A percentile compares a stretch with the other conserved stretches of the same genome.
These are phyloP conservation scores for Aureobasidium sp. DNA, from an alignment of 2,329 filamentous ascomycete genomes.

Conservation along the genomic window DNA sequence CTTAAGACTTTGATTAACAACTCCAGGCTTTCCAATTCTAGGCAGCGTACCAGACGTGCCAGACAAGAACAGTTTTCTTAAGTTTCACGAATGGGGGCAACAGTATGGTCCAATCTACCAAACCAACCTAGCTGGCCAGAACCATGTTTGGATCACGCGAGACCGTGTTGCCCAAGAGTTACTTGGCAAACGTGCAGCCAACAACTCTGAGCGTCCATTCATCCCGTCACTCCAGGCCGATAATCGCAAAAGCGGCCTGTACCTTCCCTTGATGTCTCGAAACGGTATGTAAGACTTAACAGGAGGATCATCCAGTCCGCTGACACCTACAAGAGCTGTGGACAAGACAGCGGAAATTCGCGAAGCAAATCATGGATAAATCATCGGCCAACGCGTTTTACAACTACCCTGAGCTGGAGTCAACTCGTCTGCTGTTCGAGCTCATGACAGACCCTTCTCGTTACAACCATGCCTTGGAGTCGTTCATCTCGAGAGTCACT, in stretches of 20 bases:
- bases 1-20: background rate
- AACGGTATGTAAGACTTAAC: slow-evolving; percentile 27
- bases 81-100: slow-evolving; percentile 39
- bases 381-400: slow-evolving; percentile 35
- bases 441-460: slow-evolving; percentile 34
- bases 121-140: slow-evolving; percentile 35
- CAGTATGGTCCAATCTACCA: slow-evolving; percentile 40
- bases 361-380: slow-evolving; percentile 38
- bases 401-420: slow-evolving; percentile 38
- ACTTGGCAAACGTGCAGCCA: slow-evolving; percentile 36
- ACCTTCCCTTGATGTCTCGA: slow-evolving; percentile 37
- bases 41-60: slow-evolving; percentile 37
- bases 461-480: slow-evolving; percentile 38
- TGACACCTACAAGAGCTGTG: slow-evolving; percentile 20
- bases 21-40: slow-evolving; percentile 32
- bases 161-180: slow-evolving; percentile 37
- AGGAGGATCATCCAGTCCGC: background rate
- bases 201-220: slow-evolving; percentile 40
- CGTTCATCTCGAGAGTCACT: slow-evolving; percentile 40
- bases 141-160: slow-evolving; percentile 39
- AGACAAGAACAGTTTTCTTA: slow-evolving; percentile 36
- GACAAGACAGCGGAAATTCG: slow-evolving; percentile 37
- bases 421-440: slow-evolving; percentile 38
- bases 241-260: slow-evolving; percentile 38
- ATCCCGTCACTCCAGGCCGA: slow-evolving; percentile 37